These are phyloP conservation scores for Sporisorium scitamineum DNA, from an alignment of 1,284 basidiomycete species.

Conservation along the genomic window DNA sequence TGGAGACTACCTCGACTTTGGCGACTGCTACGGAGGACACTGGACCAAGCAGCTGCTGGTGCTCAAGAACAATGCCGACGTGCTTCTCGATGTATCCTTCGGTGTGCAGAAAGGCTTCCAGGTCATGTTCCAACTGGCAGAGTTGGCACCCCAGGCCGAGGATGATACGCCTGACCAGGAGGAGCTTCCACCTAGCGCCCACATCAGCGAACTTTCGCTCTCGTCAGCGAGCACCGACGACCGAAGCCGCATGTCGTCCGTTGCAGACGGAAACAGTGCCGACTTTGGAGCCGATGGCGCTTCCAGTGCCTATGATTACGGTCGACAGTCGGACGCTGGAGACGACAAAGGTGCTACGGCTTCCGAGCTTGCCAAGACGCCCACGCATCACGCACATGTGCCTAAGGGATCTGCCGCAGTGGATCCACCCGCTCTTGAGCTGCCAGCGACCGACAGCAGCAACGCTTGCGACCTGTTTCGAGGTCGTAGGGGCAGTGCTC, in stretches of 20 bases:
- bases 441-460: conserved; percentile 29
- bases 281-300: conserved; percentile 28
- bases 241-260: conserved; percentile 30
- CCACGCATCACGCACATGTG: conserved; percentile 53
- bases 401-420: conserved; percentile 31
- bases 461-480: conserved; percentile 23
- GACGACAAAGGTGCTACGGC: conserved; percentile 25
- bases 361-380: conserved; percentile 56
- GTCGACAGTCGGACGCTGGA: conserved; percentile 25
- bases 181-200: conserved; percentile 41
- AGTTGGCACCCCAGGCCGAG: conserved; percentile 62
- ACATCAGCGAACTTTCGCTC: conserved; percentile 38
- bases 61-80: conserved; percentile 71
- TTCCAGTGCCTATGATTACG: conserved; percentile 25
- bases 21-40: conserved; percentile 71
- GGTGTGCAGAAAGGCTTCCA: conserved; percentile 70
- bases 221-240: conserved; percentile 44
- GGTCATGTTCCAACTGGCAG: conserved; percentile 71
- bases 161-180: conserved; percentile 46
- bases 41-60: conserved; percentile 72
- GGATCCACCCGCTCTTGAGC: conserved; percentile 53
- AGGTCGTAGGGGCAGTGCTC: conserved; percentile 30
- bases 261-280: conserved; percentile 34
- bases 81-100: conserved; percentile 71
- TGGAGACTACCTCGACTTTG: conserved; percentile 72